Conservation (phyloP, 306 rosid genomes). For the Corylus heterophylla region DNA sequence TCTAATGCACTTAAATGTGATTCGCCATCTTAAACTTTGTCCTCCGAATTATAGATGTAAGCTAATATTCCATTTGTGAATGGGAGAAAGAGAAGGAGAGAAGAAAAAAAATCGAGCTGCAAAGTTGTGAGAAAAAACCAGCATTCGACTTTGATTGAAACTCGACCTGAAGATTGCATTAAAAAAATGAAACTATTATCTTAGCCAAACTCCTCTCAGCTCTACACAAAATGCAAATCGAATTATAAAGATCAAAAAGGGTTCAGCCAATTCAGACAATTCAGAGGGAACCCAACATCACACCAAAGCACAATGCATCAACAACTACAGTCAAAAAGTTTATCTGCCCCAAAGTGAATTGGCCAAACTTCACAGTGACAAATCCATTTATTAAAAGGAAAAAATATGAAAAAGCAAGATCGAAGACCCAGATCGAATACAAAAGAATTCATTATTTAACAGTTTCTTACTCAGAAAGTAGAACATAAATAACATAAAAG, state of each 20-base stretch:
- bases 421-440: slow-evolving; percentile 19
- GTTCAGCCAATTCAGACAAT: not conserved
- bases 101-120: not conserved
- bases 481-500: not conserved
- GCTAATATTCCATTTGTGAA: not conserved
- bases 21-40: not conserved
- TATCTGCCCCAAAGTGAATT: not conserved
- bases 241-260: not conserved
- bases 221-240: not conserved
- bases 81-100: not conserved
- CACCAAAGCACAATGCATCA: not conserved
- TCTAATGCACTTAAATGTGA: not conserved
- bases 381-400: not conserved
- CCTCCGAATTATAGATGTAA: not conserved
- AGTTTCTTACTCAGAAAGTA: not conserved
- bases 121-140: not conserved
- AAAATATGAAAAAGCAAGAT: not conserved
- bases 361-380: not conserved
- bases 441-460: not conserved
- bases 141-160: not conserved
- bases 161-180: not conserved
- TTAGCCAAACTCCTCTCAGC: slow-evolving; percentile 1
- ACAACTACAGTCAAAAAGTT: not conserved
- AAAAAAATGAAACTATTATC: not conserved
- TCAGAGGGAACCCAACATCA: slow-evolving; percentile 1